Percentiles rank a stretch among this genome's conserved stretches.
phyloP scores from a whole-genome alignment of 257 asterid genomes.

The Solanum peruvianum region DNA sequence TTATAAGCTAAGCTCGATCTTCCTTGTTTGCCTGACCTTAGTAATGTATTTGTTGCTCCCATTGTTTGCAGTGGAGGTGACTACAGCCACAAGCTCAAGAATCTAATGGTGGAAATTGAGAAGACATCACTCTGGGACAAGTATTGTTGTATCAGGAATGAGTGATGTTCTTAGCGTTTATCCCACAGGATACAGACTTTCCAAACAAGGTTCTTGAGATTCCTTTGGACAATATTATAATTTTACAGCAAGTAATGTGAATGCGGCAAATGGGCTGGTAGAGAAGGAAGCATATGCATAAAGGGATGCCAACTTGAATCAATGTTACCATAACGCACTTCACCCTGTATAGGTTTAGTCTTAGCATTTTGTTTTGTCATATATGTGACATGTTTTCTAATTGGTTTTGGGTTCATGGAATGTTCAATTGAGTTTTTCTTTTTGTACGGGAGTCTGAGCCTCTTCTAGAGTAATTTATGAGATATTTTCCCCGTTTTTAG shows the following conservation, averaged over 20 bases:
- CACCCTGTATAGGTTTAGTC: neutral
- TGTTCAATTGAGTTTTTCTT: neutral
- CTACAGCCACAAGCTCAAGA: slow-evolving; percentile 90
- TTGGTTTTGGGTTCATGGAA: neutral
- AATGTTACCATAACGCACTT: neutral
- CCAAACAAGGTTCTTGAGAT: neutral
- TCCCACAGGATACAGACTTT: neutral
- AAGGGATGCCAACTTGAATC: neutral
- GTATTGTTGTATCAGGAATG: slow-evolving; percentile 78
- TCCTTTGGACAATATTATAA: neutral
- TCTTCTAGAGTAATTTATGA: neutral
- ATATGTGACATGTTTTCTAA: neutral
- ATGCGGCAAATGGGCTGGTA: neutral
- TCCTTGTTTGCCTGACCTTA: neutral
- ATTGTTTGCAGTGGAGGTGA: slow-evolving; percentile 80
- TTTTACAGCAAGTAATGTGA: neutral
- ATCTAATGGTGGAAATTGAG: slow-evolving; percentile 69
- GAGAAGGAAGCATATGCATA: neutral
- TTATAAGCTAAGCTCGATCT: neutral
- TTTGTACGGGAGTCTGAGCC: neutral
- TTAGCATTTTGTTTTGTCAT: neutral
- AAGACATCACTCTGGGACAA: slow-evolving; percentile 68
- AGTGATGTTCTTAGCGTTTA: slow-evolving; percentile 18
- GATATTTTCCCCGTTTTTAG: neutral
- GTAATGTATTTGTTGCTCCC: neutral